Conservation (phyloP, 2,329 filamentous ascomycete genomes). For the Simplicillium aogashimaense region DNA sequence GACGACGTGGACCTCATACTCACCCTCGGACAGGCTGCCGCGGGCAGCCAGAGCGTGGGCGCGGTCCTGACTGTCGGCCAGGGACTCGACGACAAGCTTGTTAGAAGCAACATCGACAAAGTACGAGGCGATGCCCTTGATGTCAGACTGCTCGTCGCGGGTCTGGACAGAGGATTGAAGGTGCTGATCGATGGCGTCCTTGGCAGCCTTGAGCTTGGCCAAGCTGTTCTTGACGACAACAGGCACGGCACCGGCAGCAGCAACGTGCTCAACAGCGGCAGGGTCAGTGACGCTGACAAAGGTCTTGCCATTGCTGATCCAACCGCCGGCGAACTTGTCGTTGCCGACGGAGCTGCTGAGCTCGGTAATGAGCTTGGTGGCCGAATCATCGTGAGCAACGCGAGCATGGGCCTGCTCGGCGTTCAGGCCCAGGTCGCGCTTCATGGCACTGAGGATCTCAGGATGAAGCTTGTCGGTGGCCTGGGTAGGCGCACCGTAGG, state of each 20-base stretch:
- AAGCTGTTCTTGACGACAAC: constrained; percentile 2
- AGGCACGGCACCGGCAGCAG: constrained; percentile 2
- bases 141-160: constrained; percentile 1
- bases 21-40: not conserved
- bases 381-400: constrained; percentile 1
- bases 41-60: not conserved
- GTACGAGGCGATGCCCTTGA: constrained; percentile 5
- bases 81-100: constrained; percentile 7
- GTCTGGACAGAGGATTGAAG: not conserved
- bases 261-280: constrained; percentile 1
- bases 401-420: constrained; percentile 5
- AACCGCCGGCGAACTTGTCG: constrained; percentile 5
- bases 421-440: constrained; percentile 6
- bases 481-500: constrained; percentile 4
- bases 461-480: constrained; percentile 2
- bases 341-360: constrained; percentile 3
- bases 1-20: not conserved
- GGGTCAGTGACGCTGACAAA: constrained; percentile 4
- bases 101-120: constrained; percentile 7
- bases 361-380: constrained; percentile 3
- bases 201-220: constrained; percentile 7
- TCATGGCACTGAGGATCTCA: constrained; percentile 5
- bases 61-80: not conserved
- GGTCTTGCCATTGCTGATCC: constrained; percentile 2
- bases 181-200: constrained; percentile 1